Evolutionary conservation across 495 filamentous ascomycete species (phyloP), one percentile per base, ranked within the genome.

Genomic region (Podospora conica): DNA sequence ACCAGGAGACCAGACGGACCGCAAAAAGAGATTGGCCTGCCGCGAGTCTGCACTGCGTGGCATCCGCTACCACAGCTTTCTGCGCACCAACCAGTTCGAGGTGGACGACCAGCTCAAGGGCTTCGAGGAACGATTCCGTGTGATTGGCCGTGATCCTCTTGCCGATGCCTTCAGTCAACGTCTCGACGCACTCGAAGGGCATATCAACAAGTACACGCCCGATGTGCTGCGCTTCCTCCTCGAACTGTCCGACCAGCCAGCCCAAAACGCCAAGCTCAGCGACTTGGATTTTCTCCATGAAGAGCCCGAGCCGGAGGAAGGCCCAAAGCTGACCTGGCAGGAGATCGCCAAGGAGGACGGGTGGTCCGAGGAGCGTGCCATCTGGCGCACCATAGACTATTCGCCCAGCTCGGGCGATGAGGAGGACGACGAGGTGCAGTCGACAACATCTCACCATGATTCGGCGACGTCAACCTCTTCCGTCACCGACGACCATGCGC

Each of bases 31-130:
- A 77, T 79, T 82, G 67, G 69, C 74, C 6, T 75, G 77, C 28
- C 74, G 74, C 66, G 79, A 89, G 20, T 79, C 81, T n/a, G 78
- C 82, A 1, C 72, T 86, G 33, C 83, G 81, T 15, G 82, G 74
- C 53, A 74, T 93, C 48, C 81, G 83, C 62, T 77, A 86, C 40
- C 81, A 89, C 61, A 82, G 78, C 40, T 89, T 89, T 79, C 80
- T 80, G 22, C 87, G 92, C 33, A 91, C 88, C 0, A 95, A 97
- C 78, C 94, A 96, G 70, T 98, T 97, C 73, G 91, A 91, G 29
- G 87, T 97, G 12, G 77, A 85, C 24, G 83, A 84, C 20, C 87
- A 84, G 33, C 82, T 96, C 6, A 85, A 88, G 23, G 95, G 95
- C 3, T 81, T 96, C 20, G 90, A 92, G 67, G 95, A 98, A 76